These are phyloP conservation scores for Cucurbita argyrosperma DNA, from an alignment of 306 rosid genomes.

Conservation along the genomic window DNA sequence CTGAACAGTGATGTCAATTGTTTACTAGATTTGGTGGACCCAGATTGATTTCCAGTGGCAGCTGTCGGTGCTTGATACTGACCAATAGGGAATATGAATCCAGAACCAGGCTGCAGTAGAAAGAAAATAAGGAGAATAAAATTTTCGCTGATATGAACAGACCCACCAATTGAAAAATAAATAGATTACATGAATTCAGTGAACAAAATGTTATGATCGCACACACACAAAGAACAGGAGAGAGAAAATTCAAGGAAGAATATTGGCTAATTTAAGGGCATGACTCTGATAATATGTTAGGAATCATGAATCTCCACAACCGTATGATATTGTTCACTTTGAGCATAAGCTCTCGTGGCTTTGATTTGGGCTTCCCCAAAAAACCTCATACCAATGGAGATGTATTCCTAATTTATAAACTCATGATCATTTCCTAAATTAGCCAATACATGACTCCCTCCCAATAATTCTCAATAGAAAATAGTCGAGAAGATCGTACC, in stretches of 20 bases:
- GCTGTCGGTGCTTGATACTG: constrained; percentile 34
- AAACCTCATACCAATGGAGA: too few relatives aligned
- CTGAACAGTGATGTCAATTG: constrained; percentile 16
- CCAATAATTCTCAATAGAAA: background rate
- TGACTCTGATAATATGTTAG: too few relatives aligned
- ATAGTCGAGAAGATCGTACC: constrained; percentile 30
- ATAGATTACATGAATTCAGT: background rate
- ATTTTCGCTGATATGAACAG: background rate
- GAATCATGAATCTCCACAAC: too few relatives aligned
- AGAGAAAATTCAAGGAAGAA: too few relatives aligned
- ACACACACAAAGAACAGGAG: too few relatives aligned
- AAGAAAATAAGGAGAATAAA: constrained; percentile 6
- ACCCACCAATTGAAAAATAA: background rate
- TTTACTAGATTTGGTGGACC: constrained; percentile 16
- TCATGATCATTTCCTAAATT: too few relatives aligned
- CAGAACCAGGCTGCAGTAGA: constrained; percentile 37
- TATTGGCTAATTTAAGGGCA: too few relatives aligned
- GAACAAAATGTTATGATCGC: background rate
- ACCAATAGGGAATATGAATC: constrained; percentile 21
- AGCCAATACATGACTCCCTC: too few relatives aligned
- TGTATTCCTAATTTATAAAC: too few relatives aligned
- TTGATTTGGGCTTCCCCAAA: too few relatives aligned
- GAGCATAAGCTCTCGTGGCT: too few relatives aligned
- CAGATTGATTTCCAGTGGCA: constrained; percentile 22
- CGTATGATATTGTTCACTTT: too few relatives aligned